phyloP scores from a whole-genome alignment of 345 rosid species.

The Eutrema yunnanense region DNA sequence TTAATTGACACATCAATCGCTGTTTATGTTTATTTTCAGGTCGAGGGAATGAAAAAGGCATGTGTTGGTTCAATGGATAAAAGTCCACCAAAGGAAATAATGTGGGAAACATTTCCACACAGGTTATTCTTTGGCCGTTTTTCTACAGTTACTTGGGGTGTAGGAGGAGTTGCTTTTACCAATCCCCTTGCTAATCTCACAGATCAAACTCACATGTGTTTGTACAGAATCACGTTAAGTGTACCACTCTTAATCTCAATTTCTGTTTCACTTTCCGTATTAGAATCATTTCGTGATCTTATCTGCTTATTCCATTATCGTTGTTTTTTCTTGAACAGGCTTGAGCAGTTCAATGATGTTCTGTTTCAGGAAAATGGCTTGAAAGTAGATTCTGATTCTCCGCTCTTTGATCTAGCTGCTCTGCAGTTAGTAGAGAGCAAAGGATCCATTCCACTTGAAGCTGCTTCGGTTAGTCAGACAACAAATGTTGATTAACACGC shows the following conservation, averaged over 20 bases:
- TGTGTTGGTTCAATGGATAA: constrained; percentile 73
- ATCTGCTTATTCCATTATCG: neutral
- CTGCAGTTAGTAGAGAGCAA: constrained; percentile 34
- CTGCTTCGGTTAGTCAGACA: constrained; percentile 23
- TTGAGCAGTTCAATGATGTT: constrained; percentile 93
- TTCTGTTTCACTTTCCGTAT: neutral
- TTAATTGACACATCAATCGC: neutral
- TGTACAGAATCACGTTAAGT: constrained; percentile 77
- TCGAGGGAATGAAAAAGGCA: constrained; percentile 57
- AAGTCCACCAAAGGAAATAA: constrained; percentile 58
- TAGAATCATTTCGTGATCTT: neutral
- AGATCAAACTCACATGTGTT: constrained; percentile 50
- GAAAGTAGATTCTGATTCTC: constrained; percentile 31
- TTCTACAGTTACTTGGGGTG: constrained; percentile 59
- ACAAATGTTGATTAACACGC: neutral
- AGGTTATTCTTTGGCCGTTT: constrained; percentile 83
- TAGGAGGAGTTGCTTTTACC: constrained; percentile 85
- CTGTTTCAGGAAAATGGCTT: constrained; percentile 59
- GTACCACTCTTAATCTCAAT: constrained; percentile 1
- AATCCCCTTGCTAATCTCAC: constrained; percentile 44
- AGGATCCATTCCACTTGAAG: constrained; percentile 46
- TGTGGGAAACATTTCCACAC: constrained; percentile 70
- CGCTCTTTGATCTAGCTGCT: constrained; percentile 49
- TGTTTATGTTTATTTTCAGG: constrained; percentile 34
- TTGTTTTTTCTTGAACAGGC: constrained; percentile 39